Evolutionary conservation across 2,329 filamentous ascomycete genomes (phyloP), one percentile per base, ranked within the genome.

Genomic region (Scedosporium aurantiacum): DNA sequence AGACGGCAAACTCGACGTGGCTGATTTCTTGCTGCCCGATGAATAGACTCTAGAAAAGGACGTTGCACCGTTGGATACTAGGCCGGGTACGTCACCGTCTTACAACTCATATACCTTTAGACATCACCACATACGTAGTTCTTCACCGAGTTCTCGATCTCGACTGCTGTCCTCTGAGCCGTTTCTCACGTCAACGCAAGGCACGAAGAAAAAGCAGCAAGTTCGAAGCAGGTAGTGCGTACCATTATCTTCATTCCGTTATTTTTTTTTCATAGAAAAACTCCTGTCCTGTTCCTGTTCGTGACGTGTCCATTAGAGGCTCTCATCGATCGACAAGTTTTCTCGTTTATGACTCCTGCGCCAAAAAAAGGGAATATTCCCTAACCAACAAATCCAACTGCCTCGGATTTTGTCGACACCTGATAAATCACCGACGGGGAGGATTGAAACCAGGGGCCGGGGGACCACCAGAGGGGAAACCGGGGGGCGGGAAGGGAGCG

Each of bases 361-460:
- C 58, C 21, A 18, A 32, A 32, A 32, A 54, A 21, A 14, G 50
- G n/a, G n/a, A 52, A n/a, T 18, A 47, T 47, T 21, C 43, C 60
- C 60, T 37, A 37, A 21, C 14, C 32, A 57, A 40, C 40, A 32
- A 28, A 57, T 37, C 16, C 18, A 21, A 27, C 23, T 43, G 32
- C 58, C 43, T 60, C 28, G 5, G 5, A 21, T 55, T 28, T 32
- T 57, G 27, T 32, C 40, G 28, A 37, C 37, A 18, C 14, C 37
- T 43, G 12, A 32, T 58, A 25, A 27, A 85, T 78, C 81, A 76
- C 73, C 83, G 79, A 60, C 86, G 85, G 63, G 88, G 86, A 64
- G 85, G 86, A 75, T 91, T 88, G 76, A 93, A 93, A 65, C 89
- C 89, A 63, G 88, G 87, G 58, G 86, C 82, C 40, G 75, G 75